phyloP scores from a whole-genome alignment of 1,284 basidiomycete species.

The Boletus sp. region DNA sequence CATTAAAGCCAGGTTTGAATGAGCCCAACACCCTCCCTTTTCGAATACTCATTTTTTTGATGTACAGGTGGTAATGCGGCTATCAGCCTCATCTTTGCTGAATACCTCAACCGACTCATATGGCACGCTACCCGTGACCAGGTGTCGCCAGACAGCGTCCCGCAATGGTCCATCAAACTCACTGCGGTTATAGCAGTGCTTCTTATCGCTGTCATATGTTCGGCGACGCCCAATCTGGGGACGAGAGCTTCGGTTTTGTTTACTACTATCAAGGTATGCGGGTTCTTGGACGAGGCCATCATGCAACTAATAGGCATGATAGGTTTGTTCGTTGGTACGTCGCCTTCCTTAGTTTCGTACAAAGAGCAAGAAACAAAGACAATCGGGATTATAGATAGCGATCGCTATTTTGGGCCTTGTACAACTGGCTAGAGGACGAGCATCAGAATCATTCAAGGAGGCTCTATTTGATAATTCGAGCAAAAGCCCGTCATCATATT shows the following conservation, averaged over 20 bases:
- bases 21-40: not conserved
- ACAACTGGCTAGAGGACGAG: conserved; percentile 65
- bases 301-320: conserved; percentile 10
- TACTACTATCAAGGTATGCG: conserved; percentile 76
- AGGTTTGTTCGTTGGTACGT: conserved; percentile 59
- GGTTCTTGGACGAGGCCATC: not conserved
- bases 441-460: conserved; percentile 51
- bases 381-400: conserved; percentile 45
- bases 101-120: conserved; percentile 91
- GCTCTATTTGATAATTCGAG: conserved; percentile 76
- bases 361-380: not conserved
- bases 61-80: conserved; percentile 60
- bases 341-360: not conserved
- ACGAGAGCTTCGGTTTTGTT: conserved; percentile 82
- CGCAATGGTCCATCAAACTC: conserved; percentile 89
- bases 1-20: conserved; percentile 70
- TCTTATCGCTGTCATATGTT: conserved; percentile 72
- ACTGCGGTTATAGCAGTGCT: conserved; percentile 75
- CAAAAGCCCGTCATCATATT: conserved; percentile 78
- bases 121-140: conserved; percentile 61
- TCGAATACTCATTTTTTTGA: conserved; percentile 6
- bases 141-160: conserved; percentile 75
- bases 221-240: conserved; percentile 76
- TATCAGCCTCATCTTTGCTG: conserved; percentile 70
- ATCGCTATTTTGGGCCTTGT: conserved; percentile 73